These are phyloP conservation scores for Kernera saxatilis DNA, from an alignment of 345 rosid genomes.

Conservation along the genomic window DNA sequence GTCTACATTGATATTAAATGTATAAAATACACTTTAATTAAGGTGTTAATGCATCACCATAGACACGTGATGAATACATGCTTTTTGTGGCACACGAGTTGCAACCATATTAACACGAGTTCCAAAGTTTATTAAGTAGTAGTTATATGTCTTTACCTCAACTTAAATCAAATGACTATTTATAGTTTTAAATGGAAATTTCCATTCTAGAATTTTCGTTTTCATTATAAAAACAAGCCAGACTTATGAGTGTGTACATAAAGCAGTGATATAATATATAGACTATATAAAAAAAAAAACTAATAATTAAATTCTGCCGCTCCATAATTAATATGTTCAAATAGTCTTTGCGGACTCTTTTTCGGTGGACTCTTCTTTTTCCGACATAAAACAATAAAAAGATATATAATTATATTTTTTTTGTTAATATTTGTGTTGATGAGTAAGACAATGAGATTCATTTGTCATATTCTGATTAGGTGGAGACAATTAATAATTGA, in stretches of 20 bases:
- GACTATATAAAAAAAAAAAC: background rate
- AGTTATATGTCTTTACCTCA: background rate
- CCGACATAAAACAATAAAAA: conserved; percentile 18
- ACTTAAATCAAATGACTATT: background rate
- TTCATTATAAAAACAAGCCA: background rate
- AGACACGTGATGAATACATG: background rate
- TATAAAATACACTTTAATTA: background rate
- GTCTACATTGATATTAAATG: background rate
- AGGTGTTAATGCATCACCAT: background rate
- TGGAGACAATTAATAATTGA: conserved; percentile 18
- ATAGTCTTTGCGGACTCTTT: conserved; percentile 1
- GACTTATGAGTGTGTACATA: background rate
- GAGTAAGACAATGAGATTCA: background rate
- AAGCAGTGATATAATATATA: background rate
- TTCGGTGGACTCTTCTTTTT: conserved; percentile 20
- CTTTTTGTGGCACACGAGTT: background rate
- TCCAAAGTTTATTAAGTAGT: background rate
- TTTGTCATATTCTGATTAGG: conserved; percentile 29
- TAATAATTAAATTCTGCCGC: background rate
- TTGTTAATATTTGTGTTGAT: background rate
- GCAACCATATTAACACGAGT: background rate
- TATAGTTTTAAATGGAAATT: too few relatives aligned
- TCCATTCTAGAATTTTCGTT: background rate
- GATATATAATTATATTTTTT: background rate
- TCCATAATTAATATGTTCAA: conserved; percentile 11